Evolutionary conservation across 257 asterid species (phyloP).

Genomic region (Jacaranda copaia): DNA sequence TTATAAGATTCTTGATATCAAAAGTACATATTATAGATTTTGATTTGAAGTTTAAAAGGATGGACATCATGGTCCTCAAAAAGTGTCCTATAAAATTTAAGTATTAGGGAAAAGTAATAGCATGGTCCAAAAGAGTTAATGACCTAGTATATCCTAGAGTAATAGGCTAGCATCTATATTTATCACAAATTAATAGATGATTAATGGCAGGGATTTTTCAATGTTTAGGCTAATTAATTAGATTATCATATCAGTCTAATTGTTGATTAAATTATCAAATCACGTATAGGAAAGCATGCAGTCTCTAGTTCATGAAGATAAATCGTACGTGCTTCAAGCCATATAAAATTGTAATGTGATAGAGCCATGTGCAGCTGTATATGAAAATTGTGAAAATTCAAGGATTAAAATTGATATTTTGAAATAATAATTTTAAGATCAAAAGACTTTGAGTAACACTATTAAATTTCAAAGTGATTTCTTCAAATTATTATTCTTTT

Average conservation of each 20-base stretch:
- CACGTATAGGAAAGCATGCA: not conserved
- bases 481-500: too few relatives aligned
- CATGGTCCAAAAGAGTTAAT: slow-evolving; percentile 41
- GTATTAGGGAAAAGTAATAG: slow-evolving; percentile 25
- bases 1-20: not conserved
- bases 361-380: not conserved
- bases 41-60: not conserved
- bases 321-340: not conserved
- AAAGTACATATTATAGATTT: not conserved
- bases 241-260: slow-evolving; percentile 14
- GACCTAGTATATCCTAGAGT: slow-evolving; percentile 15
- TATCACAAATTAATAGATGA: not conserved
- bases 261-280: not conserved
- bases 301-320: not conserved
- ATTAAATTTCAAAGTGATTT: too few relatives aligned
- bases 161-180: slow-evolving; percentile 31
- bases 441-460: too few relatives aligned
- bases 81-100: not conserved
- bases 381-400: too few relatives aligned
- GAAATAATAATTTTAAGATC: too few relatives aligned
- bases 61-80: slow-evolving; percentile 32
- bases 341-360: not conserved
- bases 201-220: not conserved
- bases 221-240: not conserved
- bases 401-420: too few relatives aligned